A percentile compares a stretch with the other conserved stretches of the same genome.
phyloP scores from a whole-genome alignment of 1,284 basidiomycete species.

The Trametes polyzona region DNA sequence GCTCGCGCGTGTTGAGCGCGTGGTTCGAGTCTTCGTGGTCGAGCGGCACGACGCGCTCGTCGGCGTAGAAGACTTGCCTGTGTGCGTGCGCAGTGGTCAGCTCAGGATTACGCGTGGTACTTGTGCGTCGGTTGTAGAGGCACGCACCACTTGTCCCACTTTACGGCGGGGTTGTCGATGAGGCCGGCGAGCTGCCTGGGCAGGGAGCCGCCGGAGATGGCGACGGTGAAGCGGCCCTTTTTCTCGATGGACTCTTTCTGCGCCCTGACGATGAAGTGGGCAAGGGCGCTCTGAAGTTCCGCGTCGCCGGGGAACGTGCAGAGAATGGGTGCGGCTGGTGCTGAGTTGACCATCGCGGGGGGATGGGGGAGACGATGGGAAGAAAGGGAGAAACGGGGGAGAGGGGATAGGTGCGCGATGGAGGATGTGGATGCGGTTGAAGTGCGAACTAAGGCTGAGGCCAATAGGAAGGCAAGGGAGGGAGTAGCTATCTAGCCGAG shows the following conservation, averaged over 20 bases:
- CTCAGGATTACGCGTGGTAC: constrained; percentile 4
- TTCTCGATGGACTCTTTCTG: constrained; percentile 91
- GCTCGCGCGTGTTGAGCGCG: constrained; percentile 70
- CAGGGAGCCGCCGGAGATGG: constrained; percentile 92
- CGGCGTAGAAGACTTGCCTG: constrained; percentile 98
- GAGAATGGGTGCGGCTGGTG: constrained; percentile 73
- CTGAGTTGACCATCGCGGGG: constrained; percentile 27
- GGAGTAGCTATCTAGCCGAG: constrained; percentile 1
- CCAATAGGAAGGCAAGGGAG: neutral
- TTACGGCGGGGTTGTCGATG: constrained; percentile 73
- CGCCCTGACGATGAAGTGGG: constrained; percentile 84
- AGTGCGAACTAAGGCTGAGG: neutral
- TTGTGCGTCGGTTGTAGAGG: too few species aligned
- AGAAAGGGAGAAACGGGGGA: neutral
- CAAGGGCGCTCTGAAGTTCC: constrained; percentile 67
- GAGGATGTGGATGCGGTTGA: neutral
- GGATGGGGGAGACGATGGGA: neutral
- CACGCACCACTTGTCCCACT: constrained; percentile 94
- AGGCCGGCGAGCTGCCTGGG: constrained; percentile 84
- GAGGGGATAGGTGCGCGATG: constrained; percentile 8
- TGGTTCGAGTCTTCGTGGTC: constrained; percentile 95
- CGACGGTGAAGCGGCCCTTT: constrained; percentile 89
- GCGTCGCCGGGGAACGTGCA: constrained; percentile 69
- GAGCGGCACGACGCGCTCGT: constrained; percentile 95
- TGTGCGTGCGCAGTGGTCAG: neutral